These are phyloP conservation scores for Saccharomyces hybrid DNA, from an alignment of 1,139 yeast genomes.

Conservation along the genomic window DNA sequence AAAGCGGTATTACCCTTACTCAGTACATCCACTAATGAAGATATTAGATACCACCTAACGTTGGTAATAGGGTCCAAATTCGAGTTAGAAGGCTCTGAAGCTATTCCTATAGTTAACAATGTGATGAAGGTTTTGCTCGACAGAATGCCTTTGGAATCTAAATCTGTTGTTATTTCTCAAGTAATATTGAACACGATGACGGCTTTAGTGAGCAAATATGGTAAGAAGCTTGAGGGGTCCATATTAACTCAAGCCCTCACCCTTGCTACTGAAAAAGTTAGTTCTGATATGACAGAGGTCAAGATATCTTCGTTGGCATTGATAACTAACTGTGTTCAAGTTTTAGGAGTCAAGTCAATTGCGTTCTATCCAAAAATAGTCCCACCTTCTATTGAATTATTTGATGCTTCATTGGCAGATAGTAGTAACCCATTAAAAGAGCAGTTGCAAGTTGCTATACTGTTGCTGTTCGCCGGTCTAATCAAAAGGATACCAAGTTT, in stretches of 20 bases:
- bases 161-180: conserved; percentile 48
- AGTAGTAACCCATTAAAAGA: conserved; percentile 27
- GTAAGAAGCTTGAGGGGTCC: conserved; percentile 42
- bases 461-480: conserved; percentile 66
- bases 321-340: conserved; percentile 58
- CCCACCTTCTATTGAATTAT: conserved; percentile 61
- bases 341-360: conserved; percentile 77
- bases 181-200: conserved; percentile 66
- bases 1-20: conserved; percentile 51
- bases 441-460: conserved; percentile 53
- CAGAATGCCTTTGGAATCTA: conserved; percentile 36
- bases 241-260: conserved; percentile 43
- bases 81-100: conserved; percentile 47
- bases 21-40: conserved; percentile 24
- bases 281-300: conserved; percentile 50
- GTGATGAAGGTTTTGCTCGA: conserved; percentile 43
- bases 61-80: conserved; percentile 61
- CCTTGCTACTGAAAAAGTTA: conserved; percentile 43
- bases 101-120: conserved; percentile 42
- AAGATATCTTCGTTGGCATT: conserved; percentile 68
- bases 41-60: conserved; percentile 47
- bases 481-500: conserved; percentile 83
- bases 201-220: conserved; percentile 55
- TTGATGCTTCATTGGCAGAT: conserved; percentile 37
- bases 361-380: conserved; percentile 80